Evolutionary conservation across 208 protist genomes (phyloP), one percentile per base, ranked within the genome.

Genomic region (Wallacemonas sp.): DNA sequence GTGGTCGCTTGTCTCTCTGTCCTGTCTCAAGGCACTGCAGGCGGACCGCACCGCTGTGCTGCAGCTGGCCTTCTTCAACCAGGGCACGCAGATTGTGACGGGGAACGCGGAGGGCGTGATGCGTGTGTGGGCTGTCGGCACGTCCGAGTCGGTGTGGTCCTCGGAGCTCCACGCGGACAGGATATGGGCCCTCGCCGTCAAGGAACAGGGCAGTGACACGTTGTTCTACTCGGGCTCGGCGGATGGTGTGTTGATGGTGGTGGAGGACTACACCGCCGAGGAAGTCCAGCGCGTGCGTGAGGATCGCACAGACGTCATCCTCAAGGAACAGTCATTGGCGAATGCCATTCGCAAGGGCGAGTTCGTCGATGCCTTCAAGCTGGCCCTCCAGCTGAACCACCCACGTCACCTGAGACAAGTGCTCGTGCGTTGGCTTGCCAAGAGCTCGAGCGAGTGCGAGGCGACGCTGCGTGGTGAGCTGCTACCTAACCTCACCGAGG

Each of bases 211-310:
- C 52, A 34, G 45, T 9, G 78, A 76, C 13, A 87, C 73, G 21
- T 22, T 91, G 27, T 87, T 96, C 55, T 61, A 92, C 63, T 82
- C 87, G n/a, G 87, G 92, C n/a, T 75, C 85, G 13, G 85, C 92
- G 1, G 92, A 95, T 50, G 92, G 89, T 41, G 81, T 91, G n/a
- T 60, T 97, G 13, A 75, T 89, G 19, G 83, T 79, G 27, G 89
- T 84, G 24, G 89, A 95, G 71, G 92, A 97, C 70, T 95, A 91
- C 82, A 97, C 92, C n/a, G 74, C 81, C 10, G 87, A 94, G 79
- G 92, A 91, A 70, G 92, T 83, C 53, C 59, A 66, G 37, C 83
- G 84, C 3, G 60, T 92, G 44, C 74, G 72, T 21, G 63, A 80
- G 48, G 86, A 88, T 26, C 84, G 87, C 22, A 73, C 77, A 50